Percentiles rank a stretch among this genome's conserved stretches.
phyloP scores from a whole-genome alignment of 257 asterid species.

The Lycium ferocissimum region DNA sequence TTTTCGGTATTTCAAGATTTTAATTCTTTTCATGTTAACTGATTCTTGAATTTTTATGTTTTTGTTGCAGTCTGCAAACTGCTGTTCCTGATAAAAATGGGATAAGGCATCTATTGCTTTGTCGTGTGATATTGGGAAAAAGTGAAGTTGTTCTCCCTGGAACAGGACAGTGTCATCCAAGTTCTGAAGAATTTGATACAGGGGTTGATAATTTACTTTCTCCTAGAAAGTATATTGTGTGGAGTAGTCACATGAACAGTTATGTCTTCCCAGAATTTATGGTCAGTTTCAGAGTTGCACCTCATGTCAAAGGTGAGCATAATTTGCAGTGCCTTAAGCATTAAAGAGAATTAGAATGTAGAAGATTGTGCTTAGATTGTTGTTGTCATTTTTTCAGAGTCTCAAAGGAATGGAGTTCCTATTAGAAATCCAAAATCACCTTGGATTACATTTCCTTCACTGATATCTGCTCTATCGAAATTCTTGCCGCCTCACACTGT shows the following conservation, averaged over 20 bases:
- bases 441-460: constrained; percentile 45
- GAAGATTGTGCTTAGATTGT: constrained; percentile 20
- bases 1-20: not conserved
- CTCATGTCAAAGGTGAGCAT: constrained; percentile 25
- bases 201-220: constrained; percentile 42
- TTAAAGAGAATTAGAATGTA: not conserved
- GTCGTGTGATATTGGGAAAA: constrained; percentile 49
- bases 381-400: not conserved
- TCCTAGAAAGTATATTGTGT: constrained; percentile 44
- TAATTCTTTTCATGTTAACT: not conserved
- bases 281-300: constrained; percentile 39
- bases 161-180: constrained; percentile 43
- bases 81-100: constrained; percentile 44
- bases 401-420: constrained; percentile 21
- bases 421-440: constrained; percentile 43
- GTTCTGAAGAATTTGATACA: constrained; percentile 38
- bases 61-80: constrained; percentile 32
- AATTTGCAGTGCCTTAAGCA: not conserved
- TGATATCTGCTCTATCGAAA: constrained; percentile 43
- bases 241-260: constrained; percentile 43
- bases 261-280: constrained; percentile 44
- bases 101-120: constrained; percentile 41
- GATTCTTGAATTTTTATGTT: not conserved
- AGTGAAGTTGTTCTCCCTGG: constrained; percentile 44
- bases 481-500: constrained; percentile 37